Evolutionary conservation across 2,329 filamentous ascomycete species (phyloP).

Genomic region (Pyricularia sp.): DNA sequence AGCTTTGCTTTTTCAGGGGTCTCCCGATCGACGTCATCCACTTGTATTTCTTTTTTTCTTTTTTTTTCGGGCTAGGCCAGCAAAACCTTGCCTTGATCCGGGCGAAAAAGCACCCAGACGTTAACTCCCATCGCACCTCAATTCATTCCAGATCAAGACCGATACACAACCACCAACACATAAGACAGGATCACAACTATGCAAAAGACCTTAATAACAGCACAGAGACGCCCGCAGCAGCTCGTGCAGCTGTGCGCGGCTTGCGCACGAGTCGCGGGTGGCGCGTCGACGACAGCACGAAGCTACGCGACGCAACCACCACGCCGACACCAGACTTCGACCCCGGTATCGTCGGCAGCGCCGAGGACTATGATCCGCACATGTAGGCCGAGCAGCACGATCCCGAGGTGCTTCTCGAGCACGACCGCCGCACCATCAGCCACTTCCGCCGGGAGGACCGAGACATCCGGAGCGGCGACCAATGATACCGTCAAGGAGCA

Average conservation of each 20-base stretch:
- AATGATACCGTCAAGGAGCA: background rate
- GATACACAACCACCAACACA: background rate
- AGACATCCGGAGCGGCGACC: slow-evolving; percentile 21
- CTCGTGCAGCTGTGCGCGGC: slow-evolving; percentile 6
- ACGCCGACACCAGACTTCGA: background rate
- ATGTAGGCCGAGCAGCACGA: background rate
- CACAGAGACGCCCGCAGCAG: background rate
- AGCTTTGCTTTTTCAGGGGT: background rate
- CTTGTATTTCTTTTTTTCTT: background rate
- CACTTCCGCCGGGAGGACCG: slow-evolving; percentile 39
- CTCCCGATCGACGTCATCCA: background rate
- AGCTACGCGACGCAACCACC: background rate
- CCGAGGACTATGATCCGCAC: background rate
- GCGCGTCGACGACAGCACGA: background rate
- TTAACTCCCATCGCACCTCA: background rate
- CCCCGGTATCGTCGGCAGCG: background rate
- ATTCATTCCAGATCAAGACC: background rate
- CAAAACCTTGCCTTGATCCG: background rate
- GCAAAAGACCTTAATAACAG: background rate
- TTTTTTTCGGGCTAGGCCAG: background rate
- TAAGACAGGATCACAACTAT: background rate
- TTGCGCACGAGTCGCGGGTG: slow-evolving; percentile 1
- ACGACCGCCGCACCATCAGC: slow-evolving; percentile 8
- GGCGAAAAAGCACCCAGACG: background rate
- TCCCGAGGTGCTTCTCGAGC: background rate